These are phyloP conservation scores for Sporothrix pallida DNA, from an alignment of 2,329 filamentous ascomycete genomes.

Conservation along the genomic window DNA sequence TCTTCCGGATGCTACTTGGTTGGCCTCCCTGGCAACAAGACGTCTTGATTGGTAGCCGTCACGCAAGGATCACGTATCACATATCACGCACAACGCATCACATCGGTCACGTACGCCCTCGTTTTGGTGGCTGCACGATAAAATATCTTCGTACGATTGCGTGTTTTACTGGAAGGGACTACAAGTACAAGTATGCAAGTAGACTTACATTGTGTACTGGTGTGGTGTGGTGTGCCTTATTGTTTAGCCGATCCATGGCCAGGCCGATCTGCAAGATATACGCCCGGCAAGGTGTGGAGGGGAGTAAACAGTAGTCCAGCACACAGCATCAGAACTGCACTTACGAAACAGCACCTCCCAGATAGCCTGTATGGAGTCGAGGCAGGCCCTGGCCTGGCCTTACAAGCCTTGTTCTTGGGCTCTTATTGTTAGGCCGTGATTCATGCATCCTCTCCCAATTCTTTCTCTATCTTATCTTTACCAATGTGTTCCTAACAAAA, in stretches of 20 bases:
- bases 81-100: no score
- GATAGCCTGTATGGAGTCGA: no score
- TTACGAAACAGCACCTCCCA: background rate
- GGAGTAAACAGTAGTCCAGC: background rate
- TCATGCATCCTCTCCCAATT: conserved; percentile 2
- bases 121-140: conserved; percentile 9
- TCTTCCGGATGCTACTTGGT: conserved; percentile 8
- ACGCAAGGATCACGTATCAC: conserved; percentile 25
- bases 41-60: conserved; percentile 26
- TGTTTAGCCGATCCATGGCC: conserved; percentile 9
- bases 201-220: background rate
- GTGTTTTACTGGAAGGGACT: conserved; percentile 4
- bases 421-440: background rate
- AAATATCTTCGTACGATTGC: conserved; percentile 20
- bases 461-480: background rate
- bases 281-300: background rate
- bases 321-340: no score
- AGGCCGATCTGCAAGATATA: background rate
- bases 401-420: background rate
- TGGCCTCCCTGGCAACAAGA: background rate
- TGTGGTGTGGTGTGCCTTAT: background rate
- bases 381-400: background rate
- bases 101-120: no score
- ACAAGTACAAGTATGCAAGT: background rate
- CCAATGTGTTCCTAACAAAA: no score